Percentiles rank a stretch among this genome's conserved stretches.
Evolutionary conservation across 352 stramenopile species (phyloP).

Genomic region (Globisporangium nodosum): DNA sequence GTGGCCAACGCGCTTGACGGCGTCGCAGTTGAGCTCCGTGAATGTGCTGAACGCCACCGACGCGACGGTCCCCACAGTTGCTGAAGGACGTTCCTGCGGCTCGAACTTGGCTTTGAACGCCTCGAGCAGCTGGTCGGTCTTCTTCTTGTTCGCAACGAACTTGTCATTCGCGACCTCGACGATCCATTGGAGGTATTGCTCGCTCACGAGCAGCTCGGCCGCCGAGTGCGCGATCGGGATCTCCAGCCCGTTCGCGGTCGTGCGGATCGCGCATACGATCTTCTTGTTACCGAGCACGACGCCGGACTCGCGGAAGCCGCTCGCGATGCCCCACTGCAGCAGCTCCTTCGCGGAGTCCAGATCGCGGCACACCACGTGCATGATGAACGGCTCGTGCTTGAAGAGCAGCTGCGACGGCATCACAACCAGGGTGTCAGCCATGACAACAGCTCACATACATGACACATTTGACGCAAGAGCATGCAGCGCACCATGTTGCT

Average conservation of each 20-base stretch:
- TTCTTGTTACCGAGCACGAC: constrained; percentile 86
- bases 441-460: too few relatives aligned
- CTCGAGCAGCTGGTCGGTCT: constrained; percentile 64
- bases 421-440: too few relatives aligned
- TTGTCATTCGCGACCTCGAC: constrained; percentile 83
- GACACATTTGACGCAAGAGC: background rate
- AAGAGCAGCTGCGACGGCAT: constrained; percentile 52
- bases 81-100: background rate
- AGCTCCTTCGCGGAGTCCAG: constrained; percentile 72
- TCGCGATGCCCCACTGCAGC: constrained; percentile 74
- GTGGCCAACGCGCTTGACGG: constrained; percentile 61
- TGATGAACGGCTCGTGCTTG: constrained; percentile 91
- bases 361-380: constrained; percentile 87
- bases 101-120: constrained; percentile 44
- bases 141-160: constrained; percentile 69
- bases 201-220: constrained; percentile 51
- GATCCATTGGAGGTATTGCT: constrained; percentile 69
- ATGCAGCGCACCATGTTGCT: constrained; percentile 62
- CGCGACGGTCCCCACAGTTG: background rate
- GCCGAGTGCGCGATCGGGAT: constrained; percentile 66
- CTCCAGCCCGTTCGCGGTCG: constrained; percentile 81
- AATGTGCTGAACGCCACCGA: constrained; percentile 11
- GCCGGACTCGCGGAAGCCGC: constrained; percentile 87
- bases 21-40: constrained; percentile 12
- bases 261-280: constrained; percentile 89